Base-by-base conservation (phyloP, 768 basidiomycete genomes). In the Naganishia friedmannii region DNA sequence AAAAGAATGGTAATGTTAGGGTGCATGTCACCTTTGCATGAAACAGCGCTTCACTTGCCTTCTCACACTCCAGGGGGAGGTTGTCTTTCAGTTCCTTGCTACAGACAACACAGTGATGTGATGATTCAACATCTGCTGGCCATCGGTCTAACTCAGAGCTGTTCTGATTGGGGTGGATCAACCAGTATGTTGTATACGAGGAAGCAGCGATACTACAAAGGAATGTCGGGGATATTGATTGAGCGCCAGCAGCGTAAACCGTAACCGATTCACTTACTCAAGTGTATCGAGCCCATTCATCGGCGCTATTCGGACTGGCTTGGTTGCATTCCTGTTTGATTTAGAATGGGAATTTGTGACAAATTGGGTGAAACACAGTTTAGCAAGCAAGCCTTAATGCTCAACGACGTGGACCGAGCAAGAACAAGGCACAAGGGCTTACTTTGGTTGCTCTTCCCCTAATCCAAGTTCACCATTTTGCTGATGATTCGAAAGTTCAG, bases 61-160 rank as follows among this genome's bases (percentile, higher is more conserved):
- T 94, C 78, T 97, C 94, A 75, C 94, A 98, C 77, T 91, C 93
- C 51, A 98, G 83, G 21, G 88, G 88, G 42, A 85, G 83, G 70
- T 87, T 89, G 57, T 89, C 88, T 28, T 89, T 89, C 32, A 37
- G 90, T 29, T 90, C 90, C 73, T 85, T 84, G 56, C 83, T 82
- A 77, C 94, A 97, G 19, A 86, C 84, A 15, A 90, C 83, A 79
- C 94, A 96, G 15, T 85, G 75, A 19, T 87, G 85, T 0, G 89
- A 87, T 6, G 89, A 85, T 3, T 85, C 83, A 34, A 93, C 83
- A 51, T 92, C 89, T 51, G 84, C 79, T 0, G 94, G 94, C 78
- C 92, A 90, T 51, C 93, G 84, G 13, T 88, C 88, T 67, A 95
- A 83, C 6, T 89, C 86, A 19, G 89, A 85, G 74, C 53, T 56